Base-by-base conservation (phyloP, 202 grass and related monocot species). In the Bolboschoenoplectus hybrid region DNA sequence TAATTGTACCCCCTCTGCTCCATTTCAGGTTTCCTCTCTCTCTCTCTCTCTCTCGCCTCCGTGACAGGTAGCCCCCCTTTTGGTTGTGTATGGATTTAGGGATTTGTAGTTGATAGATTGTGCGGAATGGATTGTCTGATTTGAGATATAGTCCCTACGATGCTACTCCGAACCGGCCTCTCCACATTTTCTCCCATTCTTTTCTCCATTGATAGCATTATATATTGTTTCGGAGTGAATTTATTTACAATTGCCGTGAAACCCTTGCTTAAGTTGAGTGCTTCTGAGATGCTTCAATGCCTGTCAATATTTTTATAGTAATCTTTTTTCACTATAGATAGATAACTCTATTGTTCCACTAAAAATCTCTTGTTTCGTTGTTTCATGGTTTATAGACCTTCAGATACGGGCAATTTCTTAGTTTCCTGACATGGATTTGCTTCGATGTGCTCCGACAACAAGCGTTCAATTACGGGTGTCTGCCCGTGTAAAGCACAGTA, bases 321-420 rank as follows among this genome's bases (percentile, higher is more conserved):
- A 40, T 58, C 32, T 58, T 57, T 74, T 20, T 57, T 57, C 4
- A 1, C 35, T 56, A 8, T 40, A 11, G 16, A 40, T 80, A 36
- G 35, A 58, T 80, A 36, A 1, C 16, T 60, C 10, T 12, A 43
- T 40, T 38, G n/a, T 7, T 43, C 34, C 0, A 43, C 36, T 60
- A 9, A 80, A 60, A 60, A 5, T 43, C 7, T n/a, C 60, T 60
- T 58, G 36, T 43, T 43, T 19, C 12, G 0, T 41, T 80, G 20
- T 78, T 79, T 80, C 16, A 55, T 80, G 36, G 61, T 80, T 80
- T 80, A 16, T 35, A 43, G 75, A 17, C 8, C 34, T 58, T 60
- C 8, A 61, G n/a, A 56, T 61, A 80, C 14, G 4, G 75, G 38
- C 12, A 19, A 19, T 9, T 43, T 58, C 14, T 14, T 20, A 80